Conservation (phyloP, 116 monocot species). For the Phalaenopsis hybrid region DNA sequence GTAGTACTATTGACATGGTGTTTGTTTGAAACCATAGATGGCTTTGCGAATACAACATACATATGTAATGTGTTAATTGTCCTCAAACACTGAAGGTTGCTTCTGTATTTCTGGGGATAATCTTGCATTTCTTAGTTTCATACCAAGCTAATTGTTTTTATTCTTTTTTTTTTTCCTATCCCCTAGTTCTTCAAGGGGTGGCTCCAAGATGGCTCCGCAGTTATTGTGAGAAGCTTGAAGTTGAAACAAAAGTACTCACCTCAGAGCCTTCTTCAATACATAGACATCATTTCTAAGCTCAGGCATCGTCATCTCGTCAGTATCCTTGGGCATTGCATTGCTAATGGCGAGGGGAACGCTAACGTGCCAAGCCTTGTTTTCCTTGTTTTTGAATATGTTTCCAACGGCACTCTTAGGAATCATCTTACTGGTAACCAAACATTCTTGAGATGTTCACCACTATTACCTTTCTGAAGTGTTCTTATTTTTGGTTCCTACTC, state of each 20-base stretch:
- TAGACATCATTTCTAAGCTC: conserved; percentile 70
- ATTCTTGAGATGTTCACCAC: background rate
- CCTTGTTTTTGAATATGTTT: conserved; percentile 43
- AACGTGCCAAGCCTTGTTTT: conserved; percentile 16
- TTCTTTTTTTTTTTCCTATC: background rate
- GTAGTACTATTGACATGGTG: too few relatives aligned
- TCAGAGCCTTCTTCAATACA: conserved; percentile 49
- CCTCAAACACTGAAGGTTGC: too few relatives aligned
- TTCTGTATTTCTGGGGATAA: background rate
- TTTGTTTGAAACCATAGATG: too few relatives aligned
- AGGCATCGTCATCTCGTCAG: conserved; percentile 66
- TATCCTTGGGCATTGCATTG: conserved; percentile 56
- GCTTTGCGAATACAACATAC: too few relatives aligned
- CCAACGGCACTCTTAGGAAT: conserved; percentile 53
- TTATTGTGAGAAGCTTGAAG: conserved; percentile 47
- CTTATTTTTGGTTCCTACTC: background rate
- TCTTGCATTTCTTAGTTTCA: background rate
- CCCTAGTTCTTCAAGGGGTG: conserved; percentile 58
- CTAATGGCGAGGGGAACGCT: conserved; percentile 16
- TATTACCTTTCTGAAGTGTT: background rate
- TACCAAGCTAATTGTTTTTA: background rate
- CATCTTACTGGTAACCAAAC: conserved; percentile 52
- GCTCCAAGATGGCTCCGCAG: conserved; percentile 51
- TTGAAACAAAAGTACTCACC: conserved; percentile 50
- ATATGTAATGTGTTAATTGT: too few relatives aligned